Base-by-base conservation (phyloP, 352 stramenopile species). In the Nothophytophthora sp. region DNA sequence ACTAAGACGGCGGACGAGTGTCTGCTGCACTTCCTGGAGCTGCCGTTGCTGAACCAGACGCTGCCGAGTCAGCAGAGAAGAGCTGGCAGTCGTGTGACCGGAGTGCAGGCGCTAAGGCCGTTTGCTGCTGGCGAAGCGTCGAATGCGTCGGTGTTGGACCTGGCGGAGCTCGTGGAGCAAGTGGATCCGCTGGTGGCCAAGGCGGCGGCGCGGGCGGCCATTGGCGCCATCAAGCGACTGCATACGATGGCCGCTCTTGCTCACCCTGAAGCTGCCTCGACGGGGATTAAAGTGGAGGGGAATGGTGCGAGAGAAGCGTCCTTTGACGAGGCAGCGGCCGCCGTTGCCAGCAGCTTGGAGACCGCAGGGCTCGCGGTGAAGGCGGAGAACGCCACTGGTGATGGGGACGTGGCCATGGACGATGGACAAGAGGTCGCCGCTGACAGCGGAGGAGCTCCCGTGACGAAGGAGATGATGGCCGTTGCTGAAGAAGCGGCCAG, bases 1-100 rank as follows among this genome's bases (percentile, higher is more conserved):
- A 76, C 63, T 8, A 92, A 90, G 60, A 82, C 73, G 13, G 73
- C 81, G 3, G 71, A 90, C n/a, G 76, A 90, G 39, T 94, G 81
- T 41, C 56, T 94, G 49, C 46, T 90, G 39, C 81, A 86, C 28
- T 94, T 94, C 60, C 66, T 94, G 9, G 70, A 90, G 59, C 50
- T 90, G 42, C 77, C 81, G 9, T 57, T 94, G 40, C 55, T 89
- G 22, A 49, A 76, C 24, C 61, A 70, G 25, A 52, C 59, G 33
- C 13, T 28, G 1, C 10, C 32, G 16, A 55, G 22, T 10, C 29
- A 33, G 9, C 18, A 13, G 7, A 36, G 18, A 9, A 38, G 29
- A 5, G 16, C 15, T 34, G 24, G 54, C 18, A 28, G 24, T 7
- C 33, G 35, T 19, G 47, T 38, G n/a, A 54, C 24, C 2, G 33